Evolutionary conservation across 2,329 filamentous ascomycete genomes (phyloP).

Genomic region (Talaromyces atroroseus): DNA sequence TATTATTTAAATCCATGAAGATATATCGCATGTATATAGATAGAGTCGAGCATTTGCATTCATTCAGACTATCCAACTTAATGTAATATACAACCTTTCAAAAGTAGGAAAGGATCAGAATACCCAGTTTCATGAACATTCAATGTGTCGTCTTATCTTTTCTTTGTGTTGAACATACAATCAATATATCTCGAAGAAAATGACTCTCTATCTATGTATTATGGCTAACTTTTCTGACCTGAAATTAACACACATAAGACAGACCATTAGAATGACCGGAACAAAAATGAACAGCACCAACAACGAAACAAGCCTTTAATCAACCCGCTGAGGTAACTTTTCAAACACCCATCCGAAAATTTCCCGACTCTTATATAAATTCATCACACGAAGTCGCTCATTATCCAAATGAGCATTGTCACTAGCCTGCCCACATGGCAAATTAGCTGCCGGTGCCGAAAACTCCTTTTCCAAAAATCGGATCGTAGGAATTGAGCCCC

Average conservation of each 20-base stretch:
- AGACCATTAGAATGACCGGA: not conserved
- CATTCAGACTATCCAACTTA: not conserved
- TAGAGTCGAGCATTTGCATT: not conserved
- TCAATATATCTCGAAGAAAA: not conserved
- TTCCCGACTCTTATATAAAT: constrained; percentile 83
- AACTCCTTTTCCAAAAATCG: constrained; percentile 94
- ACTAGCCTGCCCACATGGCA: constrained; percentile 91
- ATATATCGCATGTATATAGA: not conserved
- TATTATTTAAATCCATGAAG: not conserved
- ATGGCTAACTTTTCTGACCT: not conserved
- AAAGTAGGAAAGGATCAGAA: not conserved
- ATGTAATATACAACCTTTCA: not conserved
- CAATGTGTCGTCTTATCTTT: not conserved
- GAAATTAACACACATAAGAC: not conserved
- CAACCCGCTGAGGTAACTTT: constrained; percentile 46
- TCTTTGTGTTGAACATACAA: not conserved
- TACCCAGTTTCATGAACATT: not conserved
- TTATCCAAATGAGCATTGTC: constrained; percentile 94
- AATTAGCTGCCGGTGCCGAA: constrained; percentile 78
- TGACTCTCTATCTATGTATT: not conserved
- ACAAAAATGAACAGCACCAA: not conserved
- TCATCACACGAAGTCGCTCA: constrained; percentile 80
- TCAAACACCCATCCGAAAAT: constrained; percentile 85
- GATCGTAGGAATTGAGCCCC: constrained; percentile 90
- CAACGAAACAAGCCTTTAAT: not conserved